phyloP scores from a whole-genome alignment of 2,329 filamentous ascomycete species.

The Stylonectria norvegica region DNA sequence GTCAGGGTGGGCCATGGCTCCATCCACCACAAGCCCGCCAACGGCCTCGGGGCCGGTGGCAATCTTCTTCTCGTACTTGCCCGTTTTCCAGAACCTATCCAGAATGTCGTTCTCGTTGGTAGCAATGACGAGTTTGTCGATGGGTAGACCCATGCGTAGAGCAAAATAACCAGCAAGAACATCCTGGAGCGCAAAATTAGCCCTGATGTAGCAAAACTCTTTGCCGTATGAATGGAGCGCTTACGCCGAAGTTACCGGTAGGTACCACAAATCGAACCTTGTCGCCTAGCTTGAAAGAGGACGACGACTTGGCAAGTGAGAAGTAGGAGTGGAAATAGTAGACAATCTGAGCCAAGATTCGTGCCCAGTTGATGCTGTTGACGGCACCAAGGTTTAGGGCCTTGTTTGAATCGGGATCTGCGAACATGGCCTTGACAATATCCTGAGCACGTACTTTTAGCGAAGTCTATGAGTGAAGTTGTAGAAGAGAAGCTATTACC shows the following conservation, averaged over 20 bases:
- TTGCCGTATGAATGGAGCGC: not conserved
- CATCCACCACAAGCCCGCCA: conserved; percentile 62
- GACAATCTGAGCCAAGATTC: conserved; percentile 93
- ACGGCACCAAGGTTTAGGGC: conserved; percentile 84
- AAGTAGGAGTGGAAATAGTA: conserved; percentile 98
- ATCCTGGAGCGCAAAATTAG: conserved; percentile 63
- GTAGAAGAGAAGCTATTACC: conserved; percentile 40
- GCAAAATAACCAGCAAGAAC: conserved; percentile 93
- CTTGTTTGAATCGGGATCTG: conserved; percentile 77
- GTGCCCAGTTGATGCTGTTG: conserved; percentile 94
- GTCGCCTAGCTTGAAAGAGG: conserved; percentile 60
- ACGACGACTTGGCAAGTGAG: conserved; percentile 60
- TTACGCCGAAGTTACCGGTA: conserved; percentile 86
- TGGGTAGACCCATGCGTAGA: conserved; percentile 80
- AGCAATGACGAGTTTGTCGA: conserved; percentile 84
- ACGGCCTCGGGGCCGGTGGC: conserved; percentile 55
- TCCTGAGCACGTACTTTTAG: conserved; percentile 12
- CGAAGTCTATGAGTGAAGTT: too few species aligned
- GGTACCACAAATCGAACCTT: conserved; percentile 84
- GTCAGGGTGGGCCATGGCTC: conserved; percentile 60
- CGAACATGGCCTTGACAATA: conserved; percentile 90
- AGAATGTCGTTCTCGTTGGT: conserved; percentile 99
- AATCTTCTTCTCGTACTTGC: conserved; percentile 82
- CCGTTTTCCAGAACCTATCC: conserved; percentile 88
- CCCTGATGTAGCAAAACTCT: not conserved